Evolutionary conservation across 2,329 filamentous ascomycete species (phyloP), one percentile per base, ranked within the genome.

Genomic region (Zymoseptoria crescenta): DNA sequence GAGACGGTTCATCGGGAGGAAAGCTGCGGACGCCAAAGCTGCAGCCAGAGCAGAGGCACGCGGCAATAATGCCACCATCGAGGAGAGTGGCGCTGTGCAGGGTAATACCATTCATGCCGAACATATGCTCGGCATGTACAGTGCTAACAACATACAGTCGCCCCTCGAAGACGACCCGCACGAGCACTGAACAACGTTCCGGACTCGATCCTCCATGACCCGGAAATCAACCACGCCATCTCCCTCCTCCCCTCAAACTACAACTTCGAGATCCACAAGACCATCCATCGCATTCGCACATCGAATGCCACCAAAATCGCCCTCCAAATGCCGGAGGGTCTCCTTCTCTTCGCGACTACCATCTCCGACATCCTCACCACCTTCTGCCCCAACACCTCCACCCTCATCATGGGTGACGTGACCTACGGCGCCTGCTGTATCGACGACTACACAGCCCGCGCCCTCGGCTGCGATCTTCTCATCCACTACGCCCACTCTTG

Each of bases 341-440:
- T 99, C 1, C 83, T 99, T 28, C 80, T 99, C 58, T 99, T 99
- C 73, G 94, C 94, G 21, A 97, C 94, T 27, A 99, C 94, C 41
- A 93, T 99, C 66, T 96, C 94, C 3, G 94, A 99, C 72, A 97
- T 99, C 68, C 80, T 99, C 53, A 90, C 89, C 0, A 88, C 92
- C 71, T 99, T 99, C 77, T 99, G 94, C 70, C 88, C 91, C 0
- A 91, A 89, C 1, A 87, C 88, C 49, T 90, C 95, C 73, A 97
- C 93, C 1, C 80, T 97, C 56, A 99, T 99, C 74, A 99, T 99
- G 94, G 94, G 94, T 62, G 94, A 99, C 73, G 94, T 99, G 50
- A 99, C 94, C 0, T 99, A 99, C 73, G 94, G 94, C 63, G 94
- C 94, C 21, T 99, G 94, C 79, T 99, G 94, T 72, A 96, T 99